A percentile compares a stretch with the other conserved stretches of the same genome.
phyloP scores from a whole-genome alignment of 2,329 filamentous ascomycete species.

The Juglanconis oblonga region DNA sequence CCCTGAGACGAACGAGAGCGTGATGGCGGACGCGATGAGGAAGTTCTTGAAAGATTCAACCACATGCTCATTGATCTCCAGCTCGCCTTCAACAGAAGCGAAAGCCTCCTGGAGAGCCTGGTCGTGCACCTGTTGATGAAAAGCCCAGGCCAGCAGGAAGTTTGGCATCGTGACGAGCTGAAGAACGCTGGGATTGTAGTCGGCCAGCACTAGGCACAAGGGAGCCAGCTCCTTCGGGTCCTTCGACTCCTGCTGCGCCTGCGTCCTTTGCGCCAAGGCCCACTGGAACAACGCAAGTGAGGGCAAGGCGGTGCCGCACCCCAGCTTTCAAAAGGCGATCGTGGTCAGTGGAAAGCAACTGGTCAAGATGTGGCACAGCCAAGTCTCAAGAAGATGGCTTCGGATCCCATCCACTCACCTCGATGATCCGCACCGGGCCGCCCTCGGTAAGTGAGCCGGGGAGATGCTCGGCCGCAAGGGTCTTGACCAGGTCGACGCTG shows the following conservation, averaged over 20 bases:
- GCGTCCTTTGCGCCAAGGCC: constrained; percentile 28
- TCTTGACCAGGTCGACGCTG: constrained; percentile 73
- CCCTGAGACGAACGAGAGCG: constrained; percentile 68
- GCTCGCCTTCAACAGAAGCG: constrained; percentile 50
- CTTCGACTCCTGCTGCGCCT: background rate
- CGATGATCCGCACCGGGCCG: constrained; percentile 44
- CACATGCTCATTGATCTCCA: constrained; percentile 61
- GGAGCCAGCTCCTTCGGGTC: constrained; percentile 23
- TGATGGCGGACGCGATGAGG: constrained; percentile 49
- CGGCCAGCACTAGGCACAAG: constrained; percentile 65
- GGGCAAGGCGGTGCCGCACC: constrained; percentile 75
- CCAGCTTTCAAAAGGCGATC: constrained; percentile 51
- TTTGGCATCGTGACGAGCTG: constrained; percentile 79
- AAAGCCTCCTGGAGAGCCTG: constrained; percentile 44
- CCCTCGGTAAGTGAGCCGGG: constrained; percentile 31
- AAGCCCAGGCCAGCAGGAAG: constrained; percentile 67
- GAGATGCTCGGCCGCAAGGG: constrained; percentile 45
- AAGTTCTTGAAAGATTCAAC: constrained; percentile 55
- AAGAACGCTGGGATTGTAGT: constrained; percentile 78
- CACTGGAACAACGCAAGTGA: constrained; percentile 69
- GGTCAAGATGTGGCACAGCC: constrained; percentile 1
- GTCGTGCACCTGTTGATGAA: constrained; percentile 38
- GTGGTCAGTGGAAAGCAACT: constrained; percentile 20
- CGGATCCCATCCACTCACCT: constrained; percentile 41
- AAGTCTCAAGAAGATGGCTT: background rate